Conservation (phyloP, 805 yeast genomes). For the Zygotorulaspora florentina region DNA sequence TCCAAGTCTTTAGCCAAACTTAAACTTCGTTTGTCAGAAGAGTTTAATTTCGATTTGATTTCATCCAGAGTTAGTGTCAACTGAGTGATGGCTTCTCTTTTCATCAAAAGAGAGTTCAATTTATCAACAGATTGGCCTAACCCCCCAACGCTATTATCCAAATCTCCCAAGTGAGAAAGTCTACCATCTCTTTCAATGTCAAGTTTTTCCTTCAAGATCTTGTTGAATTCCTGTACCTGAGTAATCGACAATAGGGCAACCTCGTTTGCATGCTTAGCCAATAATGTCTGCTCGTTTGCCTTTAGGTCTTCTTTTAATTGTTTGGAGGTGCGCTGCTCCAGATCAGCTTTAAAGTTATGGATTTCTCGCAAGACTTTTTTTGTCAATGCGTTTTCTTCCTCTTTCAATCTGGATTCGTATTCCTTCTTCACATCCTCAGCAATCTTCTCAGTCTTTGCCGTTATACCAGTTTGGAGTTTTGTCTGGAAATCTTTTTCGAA, state of each 20-base stretch:
- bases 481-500: conserved; percentile 17
- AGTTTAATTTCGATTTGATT: conserved; percentile 21
- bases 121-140: conserved; percentile 40
- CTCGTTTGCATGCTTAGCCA: conserved; percentile 70
- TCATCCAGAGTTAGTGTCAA: conserved; percentile 24
- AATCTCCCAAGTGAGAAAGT: conserved; percentile 60
- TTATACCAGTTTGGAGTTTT: conserved; percentile 13
- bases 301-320: conserved; percentile 61
- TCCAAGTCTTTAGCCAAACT: conserved; percentile 39
- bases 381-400: conserved; percentile 54
- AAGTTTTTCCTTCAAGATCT: conserved; percentile 52
- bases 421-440: conserved; percentile 22
- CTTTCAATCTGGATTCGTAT: conserved; percentile 23
- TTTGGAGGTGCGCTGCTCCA: conserved; percentile 55
- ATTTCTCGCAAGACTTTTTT: conserved; percentile 57
- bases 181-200: conserved; percentile 77
- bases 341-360: conserved; percentile 53
- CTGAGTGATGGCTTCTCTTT: conserved; percentile 36
- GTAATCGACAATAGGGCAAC: conserved; percentile 62
- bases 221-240: conserved; percentile 63
- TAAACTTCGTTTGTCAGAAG: conserved; percentile 20
- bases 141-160: conserved; percentile 50
- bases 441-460: conserved; percentile 17
- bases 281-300: conserved; percentile 59
- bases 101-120: conserved; percentile 38